Evolutionary conservation across 2,329 filamentous ascomycete species (phyloP), one percentile per base, ranked within the genome.

Genomic region (Trichothecium roseum): DNA sequence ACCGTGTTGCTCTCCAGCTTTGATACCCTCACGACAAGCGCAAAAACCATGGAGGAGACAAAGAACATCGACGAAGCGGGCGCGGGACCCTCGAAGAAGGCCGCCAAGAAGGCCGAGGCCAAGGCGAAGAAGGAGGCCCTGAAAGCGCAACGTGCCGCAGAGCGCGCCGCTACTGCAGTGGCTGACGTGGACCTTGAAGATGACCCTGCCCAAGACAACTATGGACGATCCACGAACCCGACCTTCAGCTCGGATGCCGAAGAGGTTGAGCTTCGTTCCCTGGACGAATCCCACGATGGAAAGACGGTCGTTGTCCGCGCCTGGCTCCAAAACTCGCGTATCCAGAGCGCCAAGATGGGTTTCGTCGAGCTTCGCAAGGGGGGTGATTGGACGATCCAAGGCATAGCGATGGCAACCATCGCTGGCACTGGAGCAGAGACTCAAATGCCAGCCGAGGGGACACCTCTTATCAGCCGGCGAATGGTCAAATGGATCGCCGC

Each of bases 401-500:
- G 81, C 29, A 78, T 94, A 24, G 66, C 84, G 17, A 68, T 72
- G 14, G 81, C 76, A 33, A 78, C 72, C 52, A 76, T 72, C 51
- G 72, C 83, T 51, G 74, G 68, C 18, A 69, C 61, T 22, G 31
- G 31, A 6, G 31, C 31, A 5, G 31, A 33, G 31, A 18, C 31
- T n/a, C 31, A 33, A 22, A 18, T 33, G 31, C 31, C 68, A 54
- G 74, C 74, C 50, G 75, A 86, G 50, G 77, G 69, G 26, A 72
- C 63, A 34, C 62, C 63, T 6, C 73, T 87, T 27, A 83, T 87
- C 30, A 83, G 76, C 42, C 81, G 79, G 56, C 86, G 84, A 60
- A 96, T 96, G 89, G 84, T 95, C 55, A 96, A 96, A 65, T 96
- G 84, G 76, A 78, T 82, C 34, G 76, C 74, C 32, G 72, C 66